Evolutionary conservation across 805 yeast genomes (phyloP), one percentile per base, ranked within the genome.

Genomic region (Candida caryicola): DNA sequence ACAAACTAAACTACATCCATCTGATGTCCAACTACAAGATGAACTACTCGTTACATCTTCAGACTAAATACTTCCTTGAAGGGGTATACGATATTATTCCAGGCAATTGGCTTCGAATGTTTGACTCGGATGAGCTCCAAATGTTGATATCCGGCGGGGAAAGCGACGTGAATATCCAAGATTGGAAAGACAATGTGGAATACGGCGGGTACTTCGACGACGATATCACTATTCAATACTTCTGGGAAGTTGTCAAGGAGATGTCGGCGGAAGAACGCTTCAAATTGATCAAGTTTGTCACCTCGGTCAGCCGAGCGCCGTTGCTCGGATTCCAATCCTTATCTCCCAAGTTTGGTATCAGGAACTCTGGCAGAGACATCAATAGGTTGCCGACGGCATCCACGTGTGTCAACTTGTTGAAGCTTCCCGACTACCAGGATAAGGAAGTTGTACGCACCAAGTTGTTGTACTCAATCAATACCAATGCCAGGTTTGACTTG

Each of bases 241-340:
- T 93, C 47, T 89, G 96, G 90, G 79, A 81, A 41, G 79, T 88
- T 4, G 68, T 93, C 4, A 67, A 66, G 3, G 95, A 86, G 43
- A 76, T 88, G 72, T 56, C 70, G 1, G 65, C 74, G 2, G 73
- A 71, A n/a, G 86, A 88, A 39, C 70, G 79, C 44, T 69, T 78
- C 15, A 74, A 76, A 35, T 74, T 93, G 39, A 62, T 93, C 18
- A 86, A 86, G 55, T 93, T 91, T 65, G 96, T 87, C 18, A 93
- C 98, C 0, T 85, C 96, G 0, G 95, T 88, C 1, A 82, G 96
- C 1, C 74, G 90, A 43, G 96, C 95, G 0, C 99, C 99, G 1
- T 66, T 93, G 29, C 70, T 87, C 17, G 99, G 99, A 0, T 91
- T 93, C 55, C 70, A 74, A 33, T 49, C 52, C 10, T 46, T 57